Evolutionary conservation across 106 monocot species (phyloP), one percentile per base, ranked within the genome.

Genomic region (Triglochin maritima): DNA sequence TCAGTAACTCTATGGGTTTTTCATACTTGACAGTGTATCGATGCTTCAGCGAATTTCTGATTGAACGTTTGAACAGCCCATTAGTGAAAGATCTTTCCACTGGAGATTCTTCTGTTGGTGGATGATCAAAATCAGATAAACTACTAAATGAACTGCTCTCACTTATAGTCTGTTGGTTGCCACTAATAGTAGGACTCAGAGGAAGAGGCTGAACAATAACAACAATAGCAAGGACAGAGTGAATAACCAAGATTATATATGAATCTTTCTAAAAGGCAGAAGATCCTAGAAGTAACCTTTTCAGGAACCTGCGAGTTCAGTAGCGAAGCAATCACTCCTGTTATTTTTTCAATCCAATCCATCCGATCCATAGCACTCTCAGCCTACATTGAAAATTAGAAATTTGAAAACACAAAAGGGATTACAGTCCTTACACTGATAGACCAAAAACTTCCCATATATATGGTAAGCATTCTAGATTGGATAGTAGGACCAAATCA

Each of bases 301-400:
- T 99, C 98, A 63, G 92, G 89, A 57, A 92, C 86, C 71, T 99
- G 98, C 48, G 98, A 83, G 63, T 82, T 99, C 44, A 99, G 74
- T 12, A 99, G 79, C 9, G 98, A 99, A 29, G 98, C 98, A 81
- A 99, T 99, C 50, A 99, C 98, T 47, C 98, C 98, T 57, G 98
- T 99, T 74, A 99, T 99, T 71, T 99, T 99, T 72, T 99, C 98
- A 73, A 99, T 86, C 98, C 98, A 99, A 78, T 99, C 98, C 88
- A 92, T 99, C 68, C 92, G 91, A 84, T 99, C 98, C 73, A 84
- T 69, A 59, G 98, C 86, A 79, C 88, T 99, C 78, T 99, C 98
- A 15, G 98, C 98, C 98, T 99, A 77, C 58, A 43, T 12, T 12
- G n/a, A 46, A 29, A 74, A 43, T 16, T 17, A 13, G 7, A 41